Evolutionary conservation across 2,329 filamentous ascomycete genomes (phyloP).

Genomic region (Sporothrix pseudoabietina): DNA sequence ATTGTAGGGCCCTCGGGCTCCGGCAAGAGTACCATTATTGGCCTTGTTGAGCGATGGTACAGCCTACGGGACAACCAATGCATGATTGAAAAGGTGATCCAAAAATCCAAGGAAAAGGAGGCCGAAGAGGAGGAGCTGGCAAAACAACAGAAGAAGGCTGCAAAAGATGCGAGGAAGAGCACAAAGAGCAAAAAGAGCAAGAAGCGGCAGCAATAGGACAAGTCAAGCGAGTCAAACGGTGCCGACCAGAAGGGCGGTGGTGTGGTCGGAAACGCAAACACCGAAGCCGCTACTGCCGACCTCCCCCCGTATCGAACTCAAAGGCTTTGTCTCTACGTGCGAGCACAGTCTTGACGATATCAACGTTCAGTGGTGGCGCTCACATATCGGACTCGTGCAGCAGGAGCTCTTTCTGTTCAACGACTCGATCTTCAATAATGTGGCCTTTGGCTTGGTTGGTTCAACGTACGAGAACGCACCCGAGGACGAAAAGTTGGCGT

Average conservation of each 20-base stretch:
- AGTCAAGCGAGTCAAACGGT: not conserved
- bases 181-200: constrained; percentile 39
- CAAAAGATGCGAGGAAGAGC: constrained; percentile 33
- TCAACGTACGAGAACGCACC: constrained; percentile 34
- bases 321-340: constrained; percentile 57
- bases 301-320: constrained; percentile 46
- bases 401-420: constrained; percentile 47
- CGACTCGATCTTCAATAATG: constrained; percentile 53
- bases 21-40: constrained; percentile 75
- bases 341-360: constrained; percentile 74
- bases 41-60: constrained; percentile 68
- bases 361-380: constrained; percentile 64
- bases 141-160: constrained; percentile 37
- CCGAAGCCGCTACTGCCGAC: not conserved
- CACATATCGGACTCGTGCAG: constrained; percentile 48
- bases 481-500: constrained; percentile 48
- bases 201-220: constrained; percentile 35
- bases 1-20: constrained; percentile 73
- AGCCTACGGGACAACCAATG: constrained; percentile 48
- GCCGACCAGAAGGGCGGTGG: not conserved
- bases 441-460: constrained; percentile 50
- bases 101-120: constrained; percentile 50
- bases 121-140: constrained; percentile 45
- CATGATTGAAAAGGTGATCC: constrained; percentile 53
- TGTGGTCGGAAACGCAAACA: not conserved